These are phyloP conservation scores for Drechslerella coelobrocha DNA, from an alignment of 2,329 filamentous ascomycete genomes.

Conservation along the genomic window DNA sequence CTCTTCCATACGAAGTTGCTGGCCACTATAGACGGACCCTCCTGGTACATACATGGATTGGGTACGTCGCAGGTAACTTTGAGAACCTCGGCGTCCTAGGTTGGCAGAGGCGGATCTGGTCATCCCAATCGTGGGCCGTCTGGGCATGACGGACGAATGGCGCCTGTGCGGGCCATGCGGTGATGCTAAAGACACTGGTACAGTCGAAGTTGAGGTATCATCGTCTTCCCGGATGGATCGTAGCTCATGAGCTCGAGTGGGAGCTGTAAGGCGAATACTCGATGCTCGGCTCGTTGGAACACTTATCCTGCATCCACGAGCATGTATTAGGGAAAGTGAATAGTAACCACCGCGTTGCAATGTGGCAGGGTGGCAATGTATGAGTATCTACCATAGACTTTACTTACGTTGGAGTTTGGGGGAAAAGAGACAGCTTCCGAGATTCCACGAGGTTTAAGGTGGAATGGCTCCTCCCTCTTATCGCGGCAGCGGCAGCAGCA, in stretches of 20 bases:
- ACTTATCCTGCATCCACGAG: conserved; percentile 19
- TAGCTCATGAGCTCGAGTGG: conserved; percentile 28
- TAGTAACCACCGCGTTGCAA: no score
- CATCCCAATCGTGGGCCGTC: conserved; percentile 24
- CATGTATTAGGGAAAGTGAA: not conserved
- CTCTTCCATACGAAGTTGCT: conserved; percentile 30
- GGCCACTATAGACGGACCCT: conserved; percentile 12
- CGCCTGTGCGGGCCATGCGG: conserved; percentile 3
- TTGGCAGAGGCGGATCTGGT: conserved; percentile 27
- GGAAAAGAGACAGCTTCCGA: conserved; percentile 29
- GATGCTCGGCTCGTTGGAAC: conserved; percentile 33
- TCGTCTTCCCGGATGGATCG: conserved; percentile 35
- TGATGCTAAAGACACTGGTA: not conserved
- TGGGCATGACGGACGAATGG: conserved; percentile 11
- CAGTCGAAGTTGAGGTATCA: conserved; percentile 3
- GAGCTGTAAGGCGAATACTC: conserved; percentile 15
- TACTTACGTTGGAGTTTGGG: conserved; percentile 31
- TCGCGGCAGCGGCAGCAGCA: conserved; percentile 29
- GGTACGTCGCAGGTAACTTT: conserved; percentile 32
- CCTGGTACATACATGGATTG: conserved; percentile 21
- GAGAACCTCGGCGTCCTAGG: conserved; percentile 16
- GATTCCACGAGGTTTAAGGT: conserved; percentile 14
- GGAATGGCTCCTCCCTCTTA: conserved; percentile 19
- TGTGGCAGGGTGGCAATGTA: no score
- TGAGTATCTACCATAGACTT: no score